These are phyloP conservation scores for Calycina herbarum DNA, from an alignment of 2,329 filamentous ascomycete genomes.

Conservation along the genomic window DNA sequence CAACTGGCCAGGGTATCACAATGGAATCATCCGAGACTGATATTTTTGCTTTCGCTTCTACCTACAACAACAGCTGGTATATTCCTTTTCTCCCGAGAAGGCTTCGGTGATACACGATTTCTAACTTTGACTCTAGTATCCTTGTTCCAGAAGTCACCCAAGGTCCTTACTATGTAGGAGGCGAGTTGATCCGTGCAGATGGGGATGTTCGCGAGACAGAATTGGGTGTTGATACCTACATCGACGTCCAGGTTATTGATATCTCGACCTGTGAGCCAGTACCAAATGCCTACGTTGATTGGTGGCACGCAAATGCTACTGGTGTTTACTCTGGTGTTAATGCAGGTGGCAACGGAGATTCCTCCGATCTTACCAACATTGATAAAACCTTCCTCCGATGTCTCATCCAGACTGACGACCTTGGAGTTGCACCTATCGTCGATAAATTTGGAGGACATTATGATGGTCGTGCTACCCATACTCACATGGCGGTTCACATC, in stretches of 20 bases:
- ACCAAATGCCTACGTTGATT: conserved; percentile 46
- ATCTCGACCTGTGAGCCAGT: conserved; percentile 14
- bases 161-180: conserved; percentile 52
- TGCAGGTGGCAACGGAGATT: conserved; percentile 43
- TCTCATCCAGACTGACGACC: conserved; percentile 41
- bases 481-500: conserved; percentile 48
- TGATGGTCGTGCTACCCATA: conserved; percentile 46
- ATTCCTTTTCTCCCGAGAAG: too few relatives aligned
- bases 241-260: conserved; percentile 51
- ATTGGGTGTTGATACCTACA: conserved; percentile 46
- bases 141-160: conserved; percentile 53
- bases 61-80: conserved; percentile 41
- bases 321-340: conserved; percentile 51
- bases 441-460: conserved; percentile 46
- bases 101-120: too few relatives aligned
- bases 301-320: conserved; percentile 44
- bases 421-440: conserved; percentile 44
- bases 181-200: conserved; percentile 42
- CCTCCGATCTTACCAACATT: conserved; percentile 40
- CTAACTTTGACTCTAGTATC: conserved; percentile 35
- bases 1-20: conserved; percentile 4
- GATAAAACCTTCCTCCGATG: conserved; percentile 46
- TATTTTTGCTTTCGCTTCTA: neutral
- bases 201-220: conserved; percentile 43
- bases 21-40: conserved; percentile 2